Evolutionary conservation across 2,329 filamentous ascomycete species (phyloP), one percentile per base, ranked within the genome.

Genomic region (Alternaria brassicae): DNA sequence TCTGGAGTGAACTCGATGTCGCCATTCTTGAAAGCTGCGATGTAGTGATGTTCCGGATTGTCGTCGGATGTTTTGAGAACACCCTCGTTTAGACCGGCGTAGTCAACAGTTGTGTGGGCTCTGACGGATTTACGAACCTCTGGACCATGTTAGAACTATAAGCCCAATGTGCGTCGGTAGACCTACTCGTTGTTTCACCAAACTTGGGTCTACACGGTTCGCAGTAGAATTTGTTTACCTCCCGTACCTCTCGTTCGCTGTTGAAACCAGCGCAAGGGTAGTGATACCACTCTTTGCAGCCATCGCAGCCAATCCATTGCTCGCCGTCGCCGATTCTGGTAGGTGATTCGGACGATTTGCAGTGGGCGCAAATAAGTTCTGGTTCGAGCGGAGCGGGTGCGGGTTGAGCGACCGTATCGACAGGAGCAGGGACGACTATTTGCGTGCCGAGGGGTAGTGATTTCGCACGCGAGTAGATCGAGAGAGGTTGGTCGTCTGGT

Each of bases 201-300:
- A 87, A 83, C 12, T 81, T 77, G 21, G 85, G 82, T 61, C 86
- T 85, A 72, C 88, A 90, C 53, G 77, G 75, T 51, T 78, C 78
- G 73, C 88, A 90, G 69, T 88, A 88, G 70, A 86, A 90, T 72
- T 89, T 90, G 78, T 90, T 88, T 42, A 90, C 86, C 53, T 85
- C 86, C 56, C 86, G 84, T 32, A 89, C 84, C 70, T 89, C 87
- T 25, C 84, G 81, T 64, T 87, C 86, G 66, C 83, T 88, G 71
- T 85, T 86, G 75, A 90, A 88, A 3, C 86, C 87, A 49, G 87
- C 87, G 72, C 88, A 90, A 53, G 86, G 83, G 60, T 87, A 87
- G 76, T 90, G 88, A 69, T 87, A 89, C 88, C 88, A 90, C 56
- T 82, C 82, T 70, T 89, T 88, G 77, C 88, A 90, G 25, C 86